phyloP scores from a whole-genome alignment of 2,329 filamentous ascomycete species.

The Teratosphaeria gauchensis region DNA sequence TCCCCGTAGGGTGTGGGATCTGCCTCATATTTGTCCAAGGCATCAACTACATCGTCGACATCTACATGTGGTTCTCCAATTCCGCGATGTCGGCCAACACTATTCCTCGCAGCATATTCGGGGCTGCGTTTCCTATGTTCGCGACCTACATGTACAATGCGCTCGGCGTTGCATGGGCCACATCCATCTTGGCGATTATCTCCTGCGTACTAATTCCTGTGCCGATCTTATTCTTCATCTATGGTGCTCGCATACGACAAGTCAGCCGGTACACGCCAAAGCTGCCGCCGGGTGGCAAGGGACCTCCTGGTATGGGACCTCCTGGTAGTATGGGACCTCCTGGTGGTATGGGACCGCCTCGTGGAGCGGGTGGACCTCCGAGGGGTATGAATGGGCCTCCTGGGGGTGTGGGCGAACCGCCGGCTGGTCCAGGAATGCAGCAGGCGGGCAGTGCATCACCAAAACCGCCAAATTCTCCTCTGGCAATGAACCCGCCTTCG shows the following conservation, averaged over 20 bases:
- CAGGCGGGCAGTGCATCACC: neutral
- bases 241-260: constrained; percentile 15
- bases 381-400: neutral
- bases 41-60: constrained; percentile 35
- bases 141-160: constrained; percentile 25
- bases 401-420: neutral
- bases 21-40: constrained; percentile 37
- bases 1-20: constrained; percentile 33
- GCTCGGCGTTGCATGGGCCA: constrained; percentile 27
- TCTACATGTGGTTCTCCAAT: constrained; percentile 30
- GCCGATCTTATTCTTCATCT: constrained; percentile 22
- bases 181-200: constrained; percentile 25
- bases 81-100: constrained; percentile 26
- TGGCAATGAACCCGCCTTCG: neutral
- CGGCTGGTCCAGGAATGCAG: neutral
- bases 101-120: constrained; percentile 26
- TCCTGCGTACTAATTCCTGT: constrained; percentile 21
- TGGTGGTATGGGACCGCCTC: neutral
- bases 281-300: neutral
- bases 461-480: neutral
- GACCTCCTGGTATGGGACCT: neutral
- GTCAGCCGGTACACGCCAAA: constrained; percentile 1
- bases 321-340: neutral
- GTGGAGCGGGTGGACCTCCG: neutral
- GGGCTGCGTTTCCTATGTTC: constrained; percentile 28